Base-by-base conservation (phyloP, 225 moss, liverwort and hornwort genomes). In the Climacium dendroides region DNA sequence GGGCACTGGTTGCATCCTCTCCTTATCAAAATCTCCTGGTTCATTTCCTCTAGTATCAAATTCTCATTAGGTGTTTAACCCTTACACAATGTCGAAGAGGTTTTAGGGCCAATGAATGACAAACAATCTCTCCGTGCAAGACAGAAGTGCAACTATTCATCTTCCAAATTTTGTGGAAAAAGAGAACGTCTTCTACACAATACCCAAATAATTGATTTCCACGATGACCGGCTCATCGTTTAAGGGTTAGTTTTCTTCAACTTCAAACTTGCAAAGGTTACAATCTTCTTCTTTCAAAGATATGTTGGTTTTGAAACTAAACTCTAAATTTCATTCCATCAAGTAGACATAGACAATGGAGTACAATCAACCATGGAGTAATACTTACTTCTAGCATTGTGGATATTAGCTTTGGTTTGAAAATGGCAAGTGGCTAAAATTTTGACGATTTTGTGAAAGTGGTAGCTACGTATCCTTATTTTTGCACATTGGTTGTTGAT, bases 331-430 rank as follows among this genome's bases (percentile, higher is more conserved):
- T 37, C 23, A 23, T 23, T 13, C 37, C 7, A 67, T 37, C 0
- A 0, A 1, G 7, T 0, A 67, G 2, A 66, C 0, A 65, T 5
- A 6, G 14, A 12, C 2, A 1, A 20, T 0, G 3, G 4, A 35
- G 20, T 4, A 65, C 20, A 19, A 65, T 65, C 65, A n/a, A 20
- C 18, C n/a, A 2, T 15, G 1, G 29, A 29, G 61, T 2, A 0
- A 61, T 29, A 29, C 2, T 4, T 7, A 3, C 29, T 0, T 61
- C 4, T 13, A 60, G 28, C 7, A 14, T 14, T 26, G 0, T 0
- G 1, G 0, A 1, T 60, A 60, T 28, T 13, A 28, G 28, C 6
- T 12, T 60, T 28, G 13, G 13, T 28, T 28, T 60, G 0, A 3
- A 13, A 60, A 60, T 28, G 7, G 7, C 28, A 28, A 62, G 62